Evolutionary conservation across 2,329 filamentous ascomycete species (phyloP).

Genomic region (Calonectria crousiana): DNA sequence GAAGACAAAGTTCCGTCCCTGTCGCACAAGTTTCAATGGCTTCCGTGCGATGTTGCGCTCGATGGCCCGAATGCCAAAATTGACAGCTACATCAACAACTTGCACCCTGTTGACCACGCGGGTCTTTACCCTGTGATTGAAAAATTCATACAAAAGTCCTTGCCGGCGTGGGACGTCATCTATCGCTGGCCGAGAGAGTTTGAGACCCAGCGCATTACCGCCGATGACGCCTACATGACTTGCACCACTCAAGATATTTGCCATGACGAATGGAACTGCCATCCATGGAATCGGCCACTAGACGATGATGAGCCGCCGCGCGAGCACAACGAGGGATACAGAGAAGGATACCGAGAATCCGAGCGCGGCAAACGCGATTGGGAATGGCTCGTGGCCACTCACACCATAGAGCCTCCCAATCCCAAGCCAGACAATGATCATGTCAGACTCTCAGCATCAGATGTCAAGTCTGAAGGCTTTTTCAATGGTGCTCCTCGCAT

Average conservation of each 20-base stretch:
- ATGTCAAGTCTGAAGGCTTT: constrained; percentile 46
- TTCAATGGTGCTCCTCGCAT: constrained; percentile 51
- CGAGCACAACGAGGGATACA: constrained; percentile 28
- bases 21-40: constrained; percentile 47
- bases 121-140: constrained; percentile 56
- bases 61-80: constrained; percentile 49
- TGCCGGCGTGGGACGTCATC: constrained; percentile 60
- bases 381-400: constrained; percentile 46
- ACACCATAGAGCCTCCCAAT: constrained; percentile 35
- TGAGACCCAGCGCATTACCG: constrained; percentile 40
- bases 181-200: constrained; percentile 48
- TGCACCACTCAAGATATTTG: constrained; percentile 40
- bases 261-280: constrained; percentile 26
- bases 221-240: constrained; percentile 13
- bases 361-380: constrained; percentile 40
- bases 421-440: background rate
- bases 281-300: constrained; percentile 34
- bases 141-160: constrained; percentile 52
- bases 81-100: constrained; percentile 65
- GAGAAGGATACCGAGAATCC: constrained; percentile 28
- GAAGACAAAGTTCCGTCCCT: constrained; percentile 64
- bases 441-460: constrained; percentile 28
- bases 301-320: constrained; percentile 41
- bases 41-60: constrained; percentile 51
- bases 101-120: constrained; percentile 57